Evolutionary conservation across 768 basidiomycete species (phyloP).

Genomic region (Collybiopsis confluens): DNA sequence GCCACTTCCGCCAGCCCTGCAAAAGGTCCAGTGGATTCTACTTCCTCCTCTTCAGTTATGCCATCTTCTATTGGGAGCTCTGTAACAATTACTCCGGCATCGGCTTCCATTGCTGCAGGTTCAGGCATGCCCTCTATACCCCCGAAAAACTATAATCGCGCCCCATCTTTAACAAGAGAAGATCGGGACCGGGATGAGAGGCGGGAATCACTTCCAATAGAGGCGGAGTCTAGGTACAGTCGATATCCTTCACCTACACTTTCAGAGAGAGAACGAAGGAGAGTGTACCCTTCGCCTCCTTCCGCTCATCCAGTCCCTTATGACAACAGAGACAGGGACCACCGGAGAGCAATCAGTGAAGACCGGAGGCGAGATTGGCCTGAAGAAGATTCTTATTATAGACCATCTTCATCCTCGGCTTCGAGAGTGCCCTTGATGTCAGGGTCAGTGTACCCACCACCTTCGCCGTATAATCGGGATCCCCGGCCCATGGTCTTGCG

Average conservation of each 20-base stretch:
- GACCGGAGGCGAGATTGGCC: constrained; percentile 2
- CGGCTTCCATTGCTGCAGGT: background rate
- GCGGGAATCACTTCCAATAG: background rate
- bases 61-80: background rate
- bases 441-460: background rate
- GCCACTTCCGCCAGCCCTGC: background rate
- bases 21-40: background rate
- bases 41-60: background rate
- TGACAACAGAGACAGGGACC: background rate
- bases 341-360: too few relatives aligned
- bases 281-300: constrained; percentile 1
- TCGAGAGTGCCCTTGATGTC: background rate
- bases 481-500: background rate
- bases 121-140: background rate
- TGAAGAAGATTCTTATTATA: constrained; percentile 1
- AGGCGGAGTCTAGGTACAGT: background rate
- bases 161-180: background rate
- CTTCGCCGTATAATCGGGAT: background rate
- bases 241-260: background rate
- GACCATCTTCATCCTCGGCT: background rate
- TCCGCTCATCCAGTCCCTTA: background rate
- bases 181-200: background rate
- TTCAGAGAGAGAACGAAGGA: background rate
- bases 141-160: background rate
- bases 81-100: background rate